These are phyloP conservation scores for Groenewaldozyma auringiensis DNA, from an alignment of 1,139 yeast genomes.

Conservation along the genomic window DNA sequence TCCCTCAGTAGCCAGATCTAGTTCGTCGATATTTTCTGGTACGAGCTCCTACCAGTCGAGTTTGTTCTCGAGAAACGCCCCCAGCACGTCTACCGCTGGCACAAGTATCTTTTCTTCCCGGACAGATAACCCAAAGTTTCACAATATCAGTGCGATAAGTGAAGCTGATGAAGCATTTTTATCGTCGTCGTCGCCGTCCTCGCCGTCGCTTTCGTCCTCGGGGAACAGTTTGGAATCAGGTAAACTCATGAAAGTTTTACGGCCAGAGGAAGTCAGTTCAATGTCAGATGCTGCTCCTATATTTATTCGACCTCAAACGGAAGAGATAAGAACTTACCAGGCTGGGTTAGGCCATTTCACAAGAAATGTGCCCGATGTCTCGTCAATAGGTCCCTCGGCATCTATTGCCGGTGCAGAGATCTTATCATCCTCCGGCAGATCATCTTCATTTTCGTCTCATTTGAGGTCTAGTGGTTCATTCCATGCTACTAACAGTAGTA, in stretches of 20 bases:
- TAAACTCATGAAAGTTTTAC: constrained; percentile 20
- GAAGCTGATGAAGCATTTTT: constrained; percentile 11
- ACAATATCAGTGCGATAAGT: constrained; percentile 1
- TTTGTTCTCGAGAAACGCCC: constrained; percentile 20
- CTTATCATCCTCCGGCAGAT: background rate
- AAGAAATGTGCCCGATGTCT: constrained; percentile 10
- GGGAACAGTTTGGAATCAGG: constrained; percentile 10
- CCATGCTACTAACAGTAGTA: background rate
- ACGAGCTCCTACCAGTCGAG: constrained; percentile 20
- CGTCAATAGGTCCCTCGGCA: background rate
- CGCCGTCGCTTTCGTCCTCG: constrained; percentile 5
- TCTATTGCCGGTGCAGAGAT: background rate
- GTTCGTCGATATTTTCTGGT: constrained; percentile 11
- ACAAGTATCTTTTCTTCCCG: constrained; percentile 10
- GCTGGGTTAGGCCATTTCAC: background rate
- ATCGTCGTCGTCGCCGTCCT: constrained; percentile 4
- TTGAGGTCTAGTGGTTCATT: background rate
- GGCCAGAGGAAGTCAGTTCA: constrained; percentile 18
- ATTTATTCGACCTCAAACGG: constrained; percentile 1
- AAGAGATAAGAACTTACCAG: constrained; percentile 8
- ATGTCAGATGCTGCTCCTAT: constrained; percentile 8
- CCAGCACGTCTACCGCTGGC: constrained; percentile 14
- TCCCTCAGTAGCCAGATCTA: constrained; percentile 2
- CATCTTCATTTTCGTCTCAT: background rate
- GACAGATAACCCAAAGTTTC: background rate